Evolutionary conservation across 352 stramenopile species (phyloP).

Genomic region (Globisporangium alternatum): DNA sequence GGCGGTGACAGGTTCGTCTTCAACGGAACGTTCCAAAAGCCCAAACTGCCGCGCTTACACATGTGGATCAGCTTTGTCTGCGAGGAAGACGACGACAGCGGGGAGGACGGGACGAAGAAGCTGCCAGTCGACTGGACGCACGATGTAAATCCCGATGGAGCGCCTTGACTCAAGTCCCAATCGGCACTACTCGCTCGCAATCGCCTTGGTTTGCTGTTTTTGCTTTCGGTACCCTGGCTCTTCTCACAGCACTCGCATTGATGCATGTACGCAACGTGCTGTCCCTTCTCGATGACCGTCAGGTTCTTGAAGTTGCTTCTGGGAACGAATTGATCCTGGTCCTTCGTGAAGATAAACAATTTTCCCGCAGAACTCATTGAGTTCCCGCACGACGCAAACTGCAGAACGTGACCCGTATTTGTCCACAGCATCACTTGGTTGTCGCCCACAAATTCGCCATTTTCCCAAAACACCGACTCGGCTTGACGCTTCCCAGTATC

Average conservation of each 20-base stretch:
- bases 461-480: constrained; percentile 43
- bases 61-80: constrained; percentile 46
- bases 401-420: constrained; percentile 58
- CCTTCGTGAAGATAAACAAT: constrained; percentile 83
- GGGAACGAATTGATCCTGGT: constrained; percentile 78
- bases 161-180: background rate
- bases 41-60: constrained; percentile 49
- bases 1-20: constrained; percentile 22
- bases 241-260: constrained; percentile 51
- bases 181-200: background rate
- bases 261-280: constrained; percentile 52
- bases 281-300: constrained; percentile 41
- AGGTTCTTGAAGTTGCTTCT: constrained; percentile 66
- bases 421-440: constrained; percentile 68
- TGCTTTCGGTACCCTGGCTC: background rate
- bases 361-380: constrained; percentile 35
- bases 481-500: background rate
- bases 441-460: constrained; percentile 65
- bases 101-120: constrained; percentile 15
- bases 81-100: constrained; percentile 6
- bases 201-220: background rate
- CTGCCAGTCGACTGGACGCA: constrained; percentile 33
- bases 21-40: constrained; percentile 48
- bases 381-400: constrained; percentile 39
- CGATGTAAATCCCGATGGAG: constrained; percentile 40